Evolutionary conservation across 2,329 filamentous ascomycete species (phyloP).

Genomic region (Paraphoma sp.): DNA sequence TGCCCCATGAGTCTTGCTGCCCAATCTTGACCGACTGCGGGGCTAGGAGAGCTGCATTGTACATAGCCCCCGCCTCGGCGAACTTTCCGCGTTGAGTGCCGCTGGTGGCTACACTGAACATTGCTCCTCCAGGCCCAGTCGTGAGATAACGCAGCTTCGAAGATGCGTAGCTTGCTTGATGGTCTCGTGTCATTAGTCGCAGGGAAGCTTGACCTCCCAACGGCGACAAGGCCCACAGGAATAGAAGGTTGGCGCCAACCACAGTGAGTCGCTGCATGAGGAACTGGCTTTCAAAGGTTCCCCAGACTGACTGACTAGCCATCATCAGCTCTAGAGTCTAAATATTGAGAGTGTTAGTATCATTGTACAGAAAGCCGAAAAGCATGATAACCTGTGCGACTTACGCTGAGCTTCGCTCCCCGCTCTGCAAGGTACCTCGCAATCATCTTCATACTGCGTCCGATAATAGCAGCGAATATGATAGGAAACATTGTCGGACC

Average conservation of each 20-base stretch:
- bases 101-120: slow-evolving; percentile 12
- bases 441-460: slow-evolving; percentile 46
- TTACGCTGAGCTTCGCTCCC: slow-evolving; percentile 39
- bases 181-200: slow-evolving; percentile 30
- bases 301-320: slow-evolving; percentile 48
- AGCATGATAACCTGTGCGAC: slow-evolving; percentile 1
- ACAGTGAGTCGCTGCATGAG: slow-evolving; percentile 37
- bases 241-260: slow-evolving; percentile 39
- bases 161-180: not conserved
- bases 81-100: slow-evolving; percentile 11
- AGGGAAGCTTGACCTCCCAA: slow-evolving; percentile 47
- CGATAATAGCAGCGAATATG: slow-evolving; percentile 44
- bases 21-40: slow-evolving; percentile 29
- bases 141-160: slow-evolving; percentile 34
- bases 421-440: slow-evolving; percentile 42
- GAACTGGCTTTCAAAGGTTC: slow-evolving; percentile 43
- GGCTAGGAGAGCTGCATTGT: slow-evolving; percentile 33
- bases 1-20: slow-evolving; percentile 40
- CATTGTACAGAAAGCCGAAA: not conserved
- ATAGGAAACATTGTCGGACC: slow-evolving; percentile 48
- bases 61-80: slow-evolving; percentile 29
- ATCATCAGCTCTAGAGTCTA: slow-evolving; percentile 44
- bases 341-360: not conserved
- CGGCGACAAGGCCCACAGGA: slow-evolving; percentile 47
- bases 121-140: slow-evolving; percentile 28